phyloP scores from a whole-genome alignment of 2,329 filamentous ascomycete species.

The Aquanectria penicillioides region DNA sequence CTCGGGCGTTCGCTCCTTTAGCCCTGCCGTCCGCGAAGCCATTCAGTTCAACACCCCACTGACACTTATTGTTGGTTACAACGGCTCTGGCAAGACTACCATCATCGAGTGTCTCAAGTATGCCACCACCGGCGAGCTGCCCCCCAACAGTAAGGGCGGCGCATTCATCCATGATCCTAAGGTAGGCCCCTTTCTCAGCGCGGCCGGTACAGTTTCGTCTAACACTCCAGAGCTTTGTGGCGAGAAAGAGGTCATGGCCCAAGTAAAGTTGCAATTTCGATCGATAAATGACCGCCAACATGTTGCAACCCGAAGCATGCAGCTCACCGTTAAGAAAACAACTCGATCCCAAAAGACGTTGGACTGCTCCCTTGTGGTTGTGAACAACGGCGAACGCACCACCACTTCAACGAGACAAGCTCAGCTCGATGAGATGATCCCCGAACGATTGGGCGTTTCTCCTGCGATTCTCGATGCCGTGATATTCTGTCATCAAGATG shows the following conservation, averaged over 20 bases:
- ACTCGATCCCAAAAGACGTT: slow-evolving; percentile 82
- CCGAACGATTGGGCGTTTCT: slow-evolving; percentile 87
- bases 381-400: slow-evolving; percentile 81
- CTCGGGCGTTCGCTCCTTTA: slow-evolving; percentile 85
- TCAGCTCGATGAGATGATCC: slow-evolving; percentile 86
- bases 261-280: slow-evolving; percentile 90
- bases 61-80: slow-evolving; percentile 95
- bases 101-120: slow-evolving; percentile 99
- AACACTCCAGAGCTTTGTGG: slow-evolving; percentile 68
- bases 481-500: slow-evolving; percentile 98
- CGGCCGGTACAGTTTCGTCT: slow-evolving; percentile 5
- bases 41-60: slow-evolving; percentile 91
- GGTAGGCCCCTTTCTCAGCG: slow-evolving; percentile 50
- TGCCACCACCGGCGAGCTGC: slow-evolving; percentile 92
- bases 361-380: slow-evolving; percentile 80
- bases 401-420: slow-evolving; percentile 82
- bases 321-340: slow-evolving; percentile 87
- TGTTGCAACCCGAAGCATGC: slow-evolving; percentile 84
- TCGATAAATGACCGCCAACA: slow-evolving; percentile 81
- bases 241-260: slow-evolving; percentile 88
- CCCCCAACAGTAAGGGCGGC: slow-evolving; percentile 88
- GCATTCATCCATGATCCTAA: slow-evolving; percentile 99
- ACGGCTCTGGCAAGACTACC: slow-evolving; percentile 97
- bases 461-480: slow-evolving; percentile 91
- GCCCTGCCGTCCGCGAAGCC: slow-evolving; percentile 76